Evolutionary conservation across 805 yeast species (phyloP), one percentile per base, ranked within the genome.

Genomic region (Yarrowia osloensis): DNA sequence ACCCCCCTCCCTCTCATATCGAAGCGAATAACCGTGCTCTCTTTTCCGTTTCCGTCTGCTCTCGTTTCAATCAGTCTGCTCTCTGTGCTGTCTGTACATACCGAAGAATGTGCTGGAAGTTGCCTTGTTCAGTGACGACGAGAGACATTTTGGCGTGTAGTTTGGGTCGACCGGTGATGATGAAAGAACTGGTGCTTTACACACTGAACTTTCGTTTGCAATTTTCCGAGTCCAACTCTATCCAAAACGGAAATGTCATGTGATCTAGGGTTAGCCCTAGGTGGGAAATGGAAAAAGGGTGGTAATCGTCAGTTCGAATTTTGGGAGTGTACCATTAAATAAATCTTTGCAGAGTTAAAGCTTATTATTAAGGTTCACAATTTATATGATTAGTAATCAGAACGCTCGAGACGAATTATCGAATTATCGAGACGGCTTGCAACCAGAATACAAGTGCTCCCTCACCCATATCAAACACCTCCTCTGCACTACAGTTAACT

Each of bases 101-200:
- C 95, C 98, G 99, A 87, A 95, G 90, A 87, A 95, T 95, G 96
- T 95, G 99, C 87, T 96, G 99, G 96, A 96, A 95, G 83, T 95
- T 90, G 84, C 97, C 97, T 86, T 91, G 89, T 87, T 95, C 99
- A 86, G 91, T 95, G 84, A 95, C 95, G 85, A 92, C 97, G 88
- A 91, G 88, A 82, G 97, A 90, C 97, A 91, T 90, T 77, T 83
- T 86, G 84, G 54, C 63, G 63, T 63, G 39, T 61, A 17, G 40
- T 44, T 22, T 54, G 52, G 65, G 52, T 44, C 66, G 54, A 61
- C 54, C 66, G 52, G 66, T 33, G 66, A 46, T 61, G 66, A 61
- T 61, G 66, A 61, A 46, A 61, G 66, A 57, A 57, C 49, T 22
- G 15, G 49, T 26, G 17, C 62, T 40, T 19, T 57, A 39, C 39